Evolutionary conservation across 768 basidiomycete genomes (phyloP), one percentile per base, ranked within the genome.

Genomic region (Paxillus ammoniavirescens): DNA sequence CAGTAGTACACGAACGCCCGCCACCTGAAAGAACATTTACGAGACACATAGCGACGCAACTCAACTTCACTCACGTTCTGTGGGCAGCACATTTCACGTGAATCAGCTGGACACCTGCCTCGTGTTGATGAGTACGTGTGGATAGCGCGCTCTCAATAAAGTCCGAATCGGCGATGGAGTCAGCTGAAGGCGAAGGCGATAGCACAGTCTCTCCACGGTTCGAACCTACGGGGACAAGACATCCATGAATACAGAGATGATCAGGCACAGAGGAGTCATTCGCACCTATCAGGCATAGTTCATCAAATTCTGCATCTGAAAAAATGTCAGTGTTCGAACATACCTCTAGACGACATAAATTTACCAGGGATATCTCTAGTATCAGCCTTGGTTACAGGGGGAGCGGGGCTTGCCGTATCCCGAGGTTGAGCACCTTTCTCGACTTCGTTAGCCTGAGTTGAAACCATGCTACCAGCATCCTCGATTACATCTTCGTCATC

Each of bases 1-100:
- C 65, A 59, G 17, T 66, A 67, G 54, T 60, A 66, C 28, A 64
- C n/a, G 46, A 65, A 62, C 14, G 65, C 52, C 38, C 37, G 35
- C 65, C 65, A 67, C 17, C 62, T 66, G 40, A 6, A 18, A 12
- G 15, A 12, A 14, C 6, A 18, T 48, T 36, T 28, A 35, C 15
- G 4, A 15, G n/a, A 17, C 17, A 7, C 13, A 3, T 17, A 8
- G 2, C 14, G 14, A 21, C 13, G 18, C 8, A 21, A 17, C 8
- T 40, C 14, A n/a, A 18, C 17, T n/a, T 47, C 38, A 53, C 60
- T 54, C 21, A 57, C 62, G 61, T 62, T 40, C 50, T 56, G 7
- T 63, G 48, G 8, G 61, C 61, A 21, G 50, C 58, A 12, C 63
- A 60, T 36, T 36, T 52, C 17, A 62, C 12, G 35, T 33, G 28